Evolutionary conservation across 108 stramenopile genomes (phyloP), one percentile per base, ranked within the genome.

Genomic region (Skeletonema marinoi): DNA sequence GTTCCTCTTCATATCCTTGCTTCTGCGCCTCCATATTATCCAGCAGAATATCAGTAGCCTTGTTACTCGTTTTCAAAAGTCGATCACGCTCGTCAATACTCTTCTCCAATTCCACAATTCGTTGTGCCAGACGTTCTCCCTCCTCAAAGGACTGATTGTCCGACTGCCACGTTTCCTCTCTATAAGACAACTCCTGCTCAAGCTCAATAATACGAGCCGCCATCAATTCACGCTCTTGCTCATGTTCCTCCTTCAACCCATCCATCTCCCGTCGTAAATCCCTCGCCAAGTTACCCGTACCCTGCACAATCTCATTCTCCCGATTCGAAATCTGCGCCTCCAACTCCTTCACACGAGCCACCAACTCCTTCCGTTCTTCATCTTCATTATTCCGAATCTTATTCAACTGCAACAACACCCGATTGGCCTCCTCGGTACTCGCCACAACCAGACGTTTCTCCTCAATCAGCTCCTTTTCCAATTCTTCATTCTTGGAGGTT

Each of bases 1-100:
- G 51, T 71, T 82, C 81, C 39, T 36, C 64, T 60, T 82, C 81
- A 35, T 82, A 75, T 30, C 58, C 68, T 36, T 74, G 68, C 32
- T 82, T 82, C 65, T 82, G 81, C 1, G 62, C 48, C 44, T 82
- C 81, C 74, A 82, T 75, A 13, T 71, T 75, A 61, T 75, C 70
- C 44, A 82, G 32, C 35, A 82, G 33, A 44, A 82, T 82, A 56
- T 82, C 81, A 0, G 81, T 72, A 0, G 81, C 81, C 74, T 82
- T 82, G 65, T 82, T 82, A 17, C 60, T 71, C 9, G 74, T 82
- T 32, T 70, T 69, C n/a, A 82, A 33, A 0, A 75, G 74, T 33
- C 65, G 62, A 50, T 82, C 81, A 29, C 81, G 61, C 44, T 82
- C 74, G 29, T 70, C 74, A 32, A 82, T 66, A 16, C 71, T 70